Conservation (phyloP, 371 early-diverging fungal species). For the Mucor plumbeus region DNA sequence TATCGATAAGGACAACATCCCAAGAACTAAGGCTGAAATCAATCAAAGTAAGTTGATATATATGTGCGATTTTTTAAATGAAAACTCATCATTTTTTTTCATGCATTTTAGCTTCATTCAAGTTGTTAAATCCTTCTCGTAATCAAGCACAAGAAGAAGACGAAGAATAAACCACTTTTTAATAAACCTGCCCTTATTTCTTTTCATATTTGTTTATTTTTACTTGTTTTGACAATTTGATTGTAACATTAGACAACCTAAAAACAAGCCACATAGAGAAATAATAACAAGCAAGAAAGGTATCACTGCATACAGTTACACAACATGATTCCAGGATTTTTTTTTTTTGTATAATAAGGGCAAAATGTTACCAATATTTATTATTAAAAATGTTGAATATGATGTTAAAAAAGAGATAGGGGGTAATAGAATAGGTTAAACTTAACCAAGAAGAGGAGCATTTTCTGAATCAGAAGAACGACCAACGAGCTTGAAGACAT, state of each 20-base stretch:
- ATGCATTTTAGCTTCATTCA: slow-evolving; percentile 13
- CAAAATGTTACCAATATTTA: background rate
- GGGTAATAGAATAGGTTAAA: background rate
- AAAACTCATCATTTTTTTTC: slow-evolving; percentile 1
- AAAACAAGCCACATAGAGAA: slow-evolving; percentile 4
- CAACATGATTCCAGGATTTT: background rate
- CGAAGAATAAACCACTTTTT: slow-evolving; percentile 7
- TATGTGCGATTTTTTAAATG: background rate
- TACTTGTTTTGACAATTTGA: slow-evolving; percentile 7
- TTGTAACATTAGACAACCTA: slow-evolving; percentile 5
- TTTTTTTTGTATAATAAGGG: background rate
- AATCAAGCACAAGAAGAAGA: slow-evolving; percentile 16
- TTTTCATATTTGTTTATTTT: slow-evolving; percentile 1
- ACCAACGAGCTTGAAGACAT: slow-evolving; percentile 51
- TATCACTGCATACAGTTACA: slow-evolving; percentile 7
- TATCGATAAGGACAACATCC: slow-evolving; percentile 65
- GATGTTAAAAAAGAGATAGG: background rate
- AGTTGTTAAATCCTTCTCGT: slow-evolving; percentile 22
- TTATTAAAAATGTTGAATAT: background rate
- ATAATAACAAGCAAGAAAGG: background rate
- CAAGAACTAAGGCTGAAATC: slow-evolving; percentile 63
- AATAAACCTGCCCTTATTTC: background rate
- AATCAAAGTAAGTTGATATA: slow-evolving; percentile 44
- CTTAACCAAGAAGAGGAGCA: slow-evolving; percentile 43
- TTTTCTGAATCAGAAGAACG: slow-evolving; percentile 33